Base-by-base conservation (phyloP, 495 filamentous ascomycete species). In the Penicillium taxi region DNA sequence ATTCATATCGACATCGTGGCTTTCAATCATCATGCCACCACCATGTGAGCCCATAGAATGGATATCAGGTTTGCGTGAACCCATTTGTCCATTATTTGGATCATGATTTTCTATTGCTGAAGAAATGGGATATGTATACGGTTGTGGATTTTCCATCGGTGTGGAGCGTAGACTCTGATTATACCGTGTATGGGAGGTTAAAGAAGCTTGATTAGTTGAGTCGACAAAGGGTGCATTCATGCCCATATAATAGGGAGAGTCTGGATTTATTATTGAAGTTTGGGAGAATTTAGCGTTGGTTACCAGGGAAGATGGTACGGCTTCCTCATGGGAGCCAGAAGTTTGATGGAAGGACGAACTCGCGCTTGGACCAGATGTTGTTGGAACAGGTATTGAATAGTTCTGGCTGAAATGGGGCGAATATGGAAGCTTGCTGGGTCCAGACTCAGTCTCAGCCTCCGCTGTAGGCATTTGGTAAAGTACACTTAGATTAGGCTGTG, bases 401-500 rank as follows among this genome's bases (percentile, higher is more conserved):
- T 50, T 55, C 41, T 64, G 55, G 29, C 52, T 61, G 39, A 61
- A 60, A 29, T 62, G 61, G 5, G 59, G 61, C 0, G 59, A 44
- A 25, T 54, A 56, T 14, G 52, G 31, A 1, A 48, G 43, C 19
- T 48, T 58, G 3, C 44, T 38, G 22, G 53, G 6, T 1, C 33
- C n/a, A 0, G 47, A 15, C 15, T 60, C 50, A 0, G 39, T 16
- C 15, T 60, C 50, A 0, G 39, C 13, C 4, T 55, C 58, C 2
- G 48, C 41, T 6, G 56, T 58, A 6, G 65, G 63, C 54, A 65
- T 75, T 39, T 83, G 76, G 48, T 82, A 86, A 26, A 86, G 66
- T 27, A 85, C 63, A 31, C 84, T 86, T 3, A 89, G 61, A 49
- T 81, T 87, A 0, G 82, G 78, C 45, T 81, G 85, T 5, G 84